phyloP scores from a whole-genome alignment of 148 eudicot species.

The Chenopodium album region DNA sequence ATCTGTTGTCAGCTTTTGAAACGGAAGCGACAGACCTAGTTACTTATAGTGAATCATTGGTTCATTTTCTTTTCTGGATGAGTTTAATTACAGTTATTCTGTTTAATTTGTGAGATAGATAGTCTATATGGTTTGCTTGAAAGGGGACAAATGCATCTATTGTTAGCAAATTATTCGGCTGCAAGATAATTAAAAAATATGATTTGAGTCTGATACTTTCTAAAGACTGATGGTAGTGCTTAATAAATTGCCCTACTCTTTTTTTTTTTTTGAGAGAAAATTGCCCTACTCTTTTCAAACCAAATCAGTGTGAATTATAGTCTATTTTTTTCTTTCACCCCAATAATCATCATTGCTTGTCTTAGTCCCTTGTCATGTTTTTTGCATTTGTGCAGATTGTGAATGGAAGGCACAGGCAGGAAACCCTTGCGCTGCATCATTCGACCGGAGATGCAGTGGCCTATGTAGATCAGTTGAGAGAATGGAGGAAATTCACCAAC shows the following conservation, averaged over 20 bases:
- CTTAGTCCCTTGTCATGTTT: conserved; percentile 2
- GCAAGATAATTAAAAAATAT: no score
- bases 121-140: background rate
- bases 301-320: no score
- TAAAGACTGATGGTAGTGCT: background rate
- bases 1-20: background rate
- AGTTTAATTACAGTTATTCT: background rate
- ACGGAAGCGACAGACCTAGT: background rate
- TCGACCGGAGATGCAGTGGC: conserved; percentile 79
- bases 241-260: background rate
- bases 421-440: conserved; percentile 67
- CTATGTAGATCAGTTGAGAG: conserved; percentile 63
- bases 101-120: background rate
- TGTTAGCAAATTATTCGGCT: background rate
- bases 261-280: no score
- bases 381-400: conserved; percentile 38
- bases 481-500: conserved; percentile 59
- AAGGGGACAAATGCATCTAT: background rate
- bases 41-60: background rate
- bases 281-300: background rate
- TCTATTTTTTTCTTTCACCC: background rate
- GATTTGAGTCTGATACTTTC: background rate
- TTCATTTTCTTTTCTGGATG: background rate
- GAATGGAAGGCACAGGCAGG: conserved; percentile 72
- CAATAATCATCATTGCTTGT: background rate